Base-by-base conservation (phyloP, 345 rosid species). In the Ceriops decandra region DNA sequence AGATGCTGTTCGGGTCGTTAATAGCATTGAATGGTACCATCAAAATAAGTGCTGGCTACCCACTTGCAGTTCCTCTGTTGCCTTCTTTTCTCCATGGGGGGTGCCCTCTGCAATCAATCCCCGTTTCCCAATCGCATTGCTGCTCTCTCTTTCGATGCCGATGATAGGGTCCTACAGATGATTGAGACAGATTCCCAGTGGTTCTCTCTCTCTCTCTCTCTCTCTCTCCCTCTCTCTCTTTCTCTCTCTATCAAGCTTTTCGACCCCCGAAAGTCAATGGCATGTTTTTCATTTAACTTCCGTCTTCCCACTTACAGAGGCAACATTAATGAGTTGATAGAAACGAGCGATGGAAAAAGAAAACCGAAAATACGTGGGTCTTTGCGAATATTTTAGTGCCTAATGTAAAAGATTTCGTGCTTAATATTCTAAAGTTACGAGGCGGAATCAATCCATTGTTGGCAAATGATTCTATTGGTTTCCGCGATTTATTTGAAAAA, bases 11-110 rank as follows among this genome's bases (percentile, higher is more conserved):
- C 49, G 4, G 19, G 1, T 42, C 11, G 47, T 38, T 11, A 42
- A 42, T 42, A 2, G 49, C 19, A 63, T 51, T 19, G 35, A 57
- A 32, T 52, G 76, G 69, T 63, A 69, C 70, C 46, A 11, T 19
- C 56, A 68, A 42, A 42, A 60, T 22, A 61, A 56, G 30, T 17
- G 36, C 22, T 46, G 57, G 21, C 13, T 42, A 15, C 49, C 49
- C 49, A 42, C 49, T 42, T 13, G 51, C 5, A 26, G 42, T 24
- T 24, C 61, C 22, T 42, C 26, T 46, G 13, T 5, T 46, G 30
- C 33, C 13, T 16, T 52, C 15, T 35, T 61, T 26, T 15, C 19
- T 42, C 19, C 19, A 42, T 42, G 49, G 49, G 49, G 49, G 49
- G 4, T 42, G 49, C 49, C 5, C 13, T 42, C 49, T 42, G 49